Evolutionary conservation across 106 monocot species (phyloP).

Genomic region (Chionographis japonica): DNA sequence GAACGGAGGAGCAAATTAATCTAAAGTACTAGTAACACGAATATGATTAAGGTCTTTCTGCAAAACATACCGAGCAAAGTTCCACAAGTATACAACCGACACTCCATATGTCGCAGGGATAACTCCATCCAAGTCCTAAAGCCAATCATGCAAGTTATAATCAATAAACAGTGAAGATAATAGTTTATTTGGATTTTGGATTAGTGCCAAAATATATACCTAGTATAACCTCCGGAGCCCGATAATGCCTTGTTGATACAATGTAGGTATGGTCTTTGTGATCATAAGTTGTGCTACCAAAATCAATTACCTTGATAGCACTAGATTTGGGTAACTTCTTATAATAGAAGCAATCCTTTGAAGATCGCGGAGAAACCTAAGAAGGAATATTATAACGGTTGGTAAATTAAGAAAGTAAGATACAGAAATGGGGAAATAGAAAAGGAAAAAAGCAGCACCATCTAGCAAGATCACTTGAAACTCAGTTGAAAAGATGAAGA

Average conservation of each 20-base stretch:
- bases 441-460: too few species aligned
- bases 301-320: slow-evolving; percentile 91
- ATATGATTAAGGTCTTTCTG: not conserved
- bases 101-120: slow-evolving; percentile 25
- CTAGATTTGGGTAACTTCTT: slow-evolving; percentile 84
- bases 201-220: slow-evolving; percentile 27
- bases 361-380: slow-evolving; percentile 31
- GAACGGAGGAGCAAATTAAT: not conserved
- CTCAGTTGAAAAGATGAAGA: too few species aligned
- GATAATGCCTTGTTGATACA: slow-evolving; percentile 88
- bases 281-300: slow-evolving; percentile 86
- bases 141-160: not conserved
- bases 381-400: not conserved
- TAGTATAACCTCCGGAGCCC: slow-evolving; percentile 91
- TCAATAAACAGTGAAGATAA: too few species aligned
- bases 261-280: slow-evolving; percentile 54
- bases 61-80: slow-evolving; percentile 17
- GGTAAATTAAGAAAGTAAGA: not conserved
- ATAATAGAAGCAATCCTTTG: slow-evolving; percentile 30
- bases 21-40: not conserved
- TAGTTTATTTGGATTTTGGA: too few species aligned
- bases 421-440: too few species aligned
- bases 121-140: slow-evolving; percentile 24
- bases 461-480: too few species aligned
- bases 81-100: slow-evolving; percentile 21